These are phyloP conservation scores for Keithomyces neogunnii DNA, from an alignment of 2,329 filamentous ascomycete genomes.

Conservation along the genomic window DNA sequence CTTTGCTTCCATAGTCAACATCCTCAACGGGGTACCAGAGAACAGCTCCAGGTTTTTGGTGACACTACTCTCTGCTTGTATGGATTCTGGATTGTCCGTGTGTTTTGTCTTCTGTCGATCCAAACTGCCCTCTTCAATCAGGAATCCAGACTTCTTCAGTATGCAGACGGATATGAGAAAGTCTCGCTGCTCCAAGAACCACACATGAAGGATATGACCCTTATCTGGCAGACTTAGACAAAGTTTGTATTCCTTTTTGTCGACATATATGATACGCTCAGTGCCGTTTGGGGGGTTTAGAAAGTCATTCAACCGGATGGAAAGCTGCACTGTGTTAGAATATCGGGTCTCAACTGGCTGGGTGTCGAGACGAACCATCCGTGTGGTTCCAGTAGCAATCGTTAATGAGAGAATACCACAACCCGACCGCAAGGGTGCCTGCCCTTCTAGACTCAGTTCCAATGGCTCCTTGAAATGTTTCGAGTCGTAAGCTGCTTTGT, in stretches of 20 bases:
- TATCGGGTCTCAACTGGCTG: background rate
- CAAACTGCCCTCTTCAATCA: slow-evolving; percentile 11
- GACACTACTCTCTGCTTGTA: background rate
- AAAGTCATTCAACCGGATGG: slow-evolving; percentile 6
- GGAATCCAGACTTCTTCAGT: slow-evolving; percentile 22
- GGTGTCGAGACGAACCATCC: slow-evolving; percentile 5
- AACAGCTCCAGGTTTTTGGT: slow-evolving; percentile 12
- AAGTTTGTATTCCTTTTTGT: slow-evolving; percentile 13
- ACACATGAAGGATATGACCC: slow-evolving; percentile 15
- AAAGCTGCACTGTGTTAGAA: slow-evolving; percentile 6
- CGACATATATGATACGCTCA: slow-evolving; percentile 10
- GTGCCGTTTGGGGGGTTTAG: slow-evolving; percentile 3
- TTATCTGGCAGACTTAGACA: slow-evolving; percentile 17
- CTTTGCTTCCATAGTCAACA: slow-evolving; percentile 3
- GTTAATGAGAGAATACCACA: slow-evolving; percentile 3
- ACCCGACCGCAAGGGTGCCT: slow-evolving; percentile 2
- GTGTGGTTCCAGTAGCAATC: slow-evolving; percentile 1
- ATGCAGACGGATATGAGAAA: slow-evolving; percentile 23
- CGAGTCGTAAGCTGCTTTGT: slow-evolving; percentile 4
- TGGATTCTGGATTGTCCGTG: background rate
- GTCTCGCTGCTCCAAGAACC: slow-evolving; percentile 23
- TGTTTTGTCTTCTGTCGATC: background rate
- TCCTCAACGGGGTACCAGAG: slow-evolving; percentile 15
- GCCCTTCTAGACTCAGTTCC: slow-evolving; percentile 5
- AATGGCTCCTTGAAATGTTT: slow-evolving; percentile 2